Evolutionary conservation across 345 rosid species (phyloP).

Genomic region (Dipteronia sinensis): DNA sequence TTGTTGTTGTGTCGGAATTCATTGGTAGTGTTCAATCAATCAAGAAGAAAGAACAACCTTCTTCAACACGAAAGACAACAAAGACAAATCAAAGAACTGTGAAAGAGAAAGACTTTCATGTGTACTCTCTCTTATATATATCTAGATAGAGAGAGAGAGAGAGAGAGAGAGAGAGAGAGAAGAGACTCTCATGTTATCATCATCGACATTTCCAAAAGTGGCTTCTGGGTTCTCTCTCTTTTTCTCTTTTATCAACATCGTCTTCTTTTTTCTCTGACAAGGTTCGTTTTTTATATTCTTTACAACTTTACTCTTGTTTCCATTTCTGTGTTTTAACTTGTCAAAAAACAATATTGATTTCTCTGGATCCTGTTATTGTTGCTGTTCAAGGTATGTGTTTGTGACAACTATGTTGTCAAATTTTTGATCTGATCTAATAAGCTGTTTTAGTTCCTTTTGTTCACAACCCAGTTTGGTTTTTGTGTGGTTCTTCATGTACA

Average conservation of each 20-base stretch:
- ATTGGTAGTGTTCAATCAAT: background rate
- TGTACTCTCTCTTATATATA: background rate
- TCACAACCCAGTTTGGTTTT: background rate
- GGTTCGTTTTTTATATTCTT: background rate
- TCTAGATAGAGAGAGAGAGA: too few relatives aligned
- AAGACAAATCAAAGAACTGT: background rate
- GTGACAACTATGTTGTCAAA: background rate
- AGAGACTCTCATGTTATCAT: background rate
- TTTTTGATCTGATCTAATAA: background rate
- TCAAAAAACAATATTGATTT: background rate
- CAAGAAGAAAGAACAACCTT: slow-evolving; percentile 6
- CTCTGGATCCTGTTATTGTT: background rate
- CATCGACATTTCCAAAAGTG: background rate
- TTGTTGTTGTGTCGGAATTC: background rate
- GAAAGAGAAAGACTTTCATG: background rate
- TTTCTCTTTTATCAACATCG: background rate
- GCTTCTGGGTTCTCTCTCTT: background rate
- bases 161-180: too few relatives aligned
- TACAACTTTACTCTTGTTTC: background rate
- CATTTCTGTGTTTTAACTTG: too few relatives aligned
- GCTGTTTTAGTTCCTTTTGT: background rate
- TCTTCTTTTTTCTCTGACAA: background rate
- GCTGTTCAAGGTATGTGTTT: background rate
- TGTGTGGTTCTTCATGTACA: too few relatives aligned
- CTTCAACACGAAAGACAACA: slow-evolving; percentile 32